Evolutionary conservation across 2,329 filamentous ascomycete species (phyloP).

Genomic region (Xylariaceae sp.): DNA sequence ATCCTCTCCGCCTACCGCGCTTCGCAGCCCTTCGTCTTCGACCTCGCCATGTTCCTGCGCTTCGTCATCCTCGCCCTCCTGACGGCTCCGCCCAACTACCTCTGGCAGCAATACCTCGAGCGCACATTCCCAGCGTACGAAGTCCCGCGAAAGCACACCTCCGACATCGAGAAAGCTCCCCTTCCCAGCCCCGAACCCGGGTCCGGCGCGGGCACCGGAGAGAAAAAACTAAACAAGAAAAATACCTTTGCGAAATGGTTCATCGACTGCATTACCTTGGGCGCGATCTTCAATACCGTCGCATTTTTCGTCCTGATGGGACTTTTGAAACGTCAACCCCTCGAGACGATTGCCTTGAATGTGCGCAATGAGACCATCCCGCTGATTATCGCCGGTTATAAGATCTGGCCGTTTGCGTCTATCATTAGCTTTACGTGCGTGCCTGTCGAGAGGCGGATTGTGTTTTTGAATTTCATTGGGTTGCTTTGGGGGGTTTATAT

Average conservation of each 20-base stretch:
- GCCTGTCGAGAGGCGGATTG: slow-evolving; percentile 44
- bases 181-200: no score
- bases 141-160: slow-evolving; percentile 2
- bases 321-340: slow-evolving; percentile 38
- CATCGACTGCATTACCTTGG: slow-evolving; percentile 45
- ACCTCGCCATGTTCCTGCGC: slow-evolving; percentile 45
- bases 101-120: slow-evolving; percentile 54
- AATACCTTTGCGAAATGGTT: slow-evolving; percentile 47
- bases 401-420: slow-evolving; percentile 48
- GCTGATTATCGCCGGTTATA: slow-evolving; percentile 46
- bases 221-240: slow-evolving; percentile 36
- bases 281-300: slow-evolving; percentile 42
- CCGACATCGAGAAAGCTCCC: slow-evolving; percentile 27
- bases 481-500: slow-evolving; percentile 49
- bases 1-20: slow-evolving; percentile 45
- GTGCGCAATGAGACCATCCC: slow-evolving; percentile 41
- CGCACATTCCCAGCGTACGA: slow-evolving; percentile 45
- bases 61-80: slow-evolving; percentile 51
- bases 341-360: slow-evolving; percentile 36
- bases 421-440: slow-evolving; percentile 47
- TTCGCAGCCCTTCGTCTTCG: slow-evolving; percentile 40
- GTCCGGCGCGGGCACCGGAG: slow-evolving; percentile 15
- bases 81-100: slow-evolving; percentile 51
- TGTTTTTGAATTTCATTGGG: slow-evolving; percentile 46
- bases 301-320: slow-evolving; percentile 46